phyloP scores from a whole-genome alignment of 2,329 filamentous ascomycete species.

The Ustilaginoidea virens region DNA sequence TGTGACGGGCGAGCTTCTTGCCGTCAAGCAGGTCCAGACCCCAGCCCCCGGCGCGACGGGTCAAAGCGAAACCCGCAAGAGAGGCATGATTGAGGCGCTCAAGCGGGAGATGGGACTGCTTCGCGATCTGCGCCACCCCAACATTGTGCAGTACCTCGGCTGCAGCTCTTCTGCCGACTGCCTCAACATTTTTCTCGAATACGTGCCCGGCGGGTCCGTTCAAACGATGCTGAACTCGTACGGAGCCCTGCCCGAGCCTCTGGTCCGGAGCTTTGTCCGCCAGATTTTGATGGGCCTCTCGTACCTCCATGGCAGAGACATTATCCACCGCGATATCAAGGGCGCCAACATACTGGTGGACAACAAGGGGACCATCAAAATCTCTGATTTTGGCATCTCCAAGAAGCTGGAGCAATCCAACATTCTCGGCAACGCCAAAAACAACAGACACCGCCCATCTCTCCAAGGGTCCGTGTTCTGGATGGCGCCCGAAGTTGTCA shows the following conservation, averaged over 20 bases:
- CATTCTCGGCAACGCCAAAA: slow-evolving; percentile 53
- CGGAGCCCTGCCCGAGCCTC: slow-evolving; percentile 79
- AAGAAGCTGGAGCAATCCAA: slow-evolving; percentile 93
- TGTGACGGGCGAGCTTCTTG: slow-evolving; percentile 91
- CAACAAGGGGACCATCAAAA: slow-evolving; percentile 98
- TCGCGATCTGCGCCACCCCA: slow-evolving; percentile 81
- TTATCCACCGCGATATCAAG: slow-evolving; percentile 98
- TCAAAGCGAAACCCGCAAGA: slow-evolving; percentile 79
- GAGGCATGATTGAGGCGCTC: slow-evolving; percentile 92
- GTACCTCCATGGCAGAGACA: slow-evolving; percentile 86
- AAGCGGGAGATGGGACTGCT: slow-evolving; percentile 93
- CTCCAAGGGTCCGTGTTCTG: slow-evolving; percentile 96
- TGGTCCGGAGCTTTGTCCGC: slow-evolving; percentile 91
- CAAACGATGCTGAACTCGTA: slow-evolving; percentile 99
- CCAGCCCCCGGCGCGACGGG: slow-evolving; percentile 64
- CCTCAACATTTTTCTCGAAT: slow-evolving; percentile 99
- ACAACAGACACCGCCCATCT: slow-evolving; percentile 57
- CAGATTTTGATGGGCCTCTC: slow-evolving; percentile 88
- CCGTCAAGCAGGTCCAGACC: slow-evolving; percentile 94
- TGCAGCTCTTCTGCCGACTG: slow-evolving; percentile 82
- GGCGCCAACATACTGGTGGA: slow-evolving; percentile 97
- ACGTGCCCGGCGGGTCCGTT: slow-evolving; percentile 92
- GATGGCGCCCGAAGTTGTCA: slow-evolving; percentile 99
- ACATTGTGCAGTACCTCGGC: slow-evolving; percentile 96
- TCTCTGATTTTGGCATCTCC: slow-evolving; percentile 96